Evolutionary conservation across 2,329 filamentous ascomycete genomes (phyloP).

Genomic region (Neobulgaria alba): DNA sequence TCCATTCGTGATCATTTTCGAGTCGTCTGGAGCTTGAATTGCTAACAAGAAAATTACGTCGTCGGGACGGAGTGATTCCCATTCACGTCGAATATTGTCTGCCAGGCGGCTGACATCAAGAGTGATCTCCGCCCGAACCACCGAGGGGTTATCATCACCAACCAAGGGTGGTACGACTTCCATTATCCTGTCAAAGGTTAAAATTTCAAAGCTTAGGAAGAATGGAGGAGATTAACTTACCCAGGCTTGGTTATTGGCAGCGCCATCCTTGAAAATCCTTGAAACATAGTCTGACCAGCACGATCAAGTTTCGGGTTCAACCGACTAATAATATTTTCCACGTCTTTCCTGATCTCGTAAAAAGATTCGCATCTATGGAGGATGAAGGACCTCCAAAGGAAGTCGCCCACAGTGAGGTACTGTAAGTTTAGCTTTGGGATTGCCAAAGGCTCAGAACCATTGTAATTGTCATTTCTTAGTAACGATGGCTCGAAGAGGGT

Average conservation of each 20-base stretch:
- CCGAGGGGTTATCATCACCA: constrained; percentile 72
- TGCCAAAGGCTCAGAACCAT: constrained; percentile 78
- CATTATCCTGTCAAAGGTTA: constrained; percentile 47
- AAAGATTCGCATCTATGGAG: constrained; percentile 87
- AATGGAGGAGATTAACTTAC: constrained; percentile 21
- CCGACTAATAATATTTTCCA: constrained; percentile 73
- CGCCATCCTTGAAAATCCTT: constrained; percentile 87
- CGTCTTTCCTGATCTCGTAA: constrained; percentile 85
- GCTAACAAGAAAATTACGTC: constrained; percentile 85
- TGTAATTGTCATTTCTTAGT: constrained; percentile 74
- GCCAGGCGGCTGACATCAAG: constrained; percentile 76
- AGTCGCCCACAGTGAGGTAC: constrained; percentile 90
- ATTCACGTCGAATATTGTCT: constrained; percentile 70
- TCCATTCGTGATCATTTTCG: constrained; percentile 46
- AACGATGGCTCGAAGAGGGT: constrained; percentile 72
- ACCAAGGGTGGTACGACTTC: constrained; percentile 79
- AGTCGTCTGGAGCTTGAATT: constrained; percentile 52
- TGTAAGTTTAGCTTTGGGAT: constrained; percentile 93
- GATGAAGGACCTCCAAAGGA: constrained; percentile 89
- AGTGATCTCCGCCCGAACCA: constrained; percentile 77
- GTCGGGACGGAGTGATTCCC: constrained; percentile 78
- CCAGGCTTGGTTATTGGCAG: constrained; percentile 77
- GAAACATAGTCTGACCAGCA: constrained; percentile 62
- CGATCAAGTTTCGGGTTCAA: constrained; percentile 60
- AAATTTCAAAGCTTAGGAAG: constrained; percentile 1